Percentiles rank a stretch among this genome's conserved stretches.
These are phyloP conservation scores for Diplosphaera chodatii DNA, from an alignment of 139 green algal species.

Conservation along the genomic window DNA sequence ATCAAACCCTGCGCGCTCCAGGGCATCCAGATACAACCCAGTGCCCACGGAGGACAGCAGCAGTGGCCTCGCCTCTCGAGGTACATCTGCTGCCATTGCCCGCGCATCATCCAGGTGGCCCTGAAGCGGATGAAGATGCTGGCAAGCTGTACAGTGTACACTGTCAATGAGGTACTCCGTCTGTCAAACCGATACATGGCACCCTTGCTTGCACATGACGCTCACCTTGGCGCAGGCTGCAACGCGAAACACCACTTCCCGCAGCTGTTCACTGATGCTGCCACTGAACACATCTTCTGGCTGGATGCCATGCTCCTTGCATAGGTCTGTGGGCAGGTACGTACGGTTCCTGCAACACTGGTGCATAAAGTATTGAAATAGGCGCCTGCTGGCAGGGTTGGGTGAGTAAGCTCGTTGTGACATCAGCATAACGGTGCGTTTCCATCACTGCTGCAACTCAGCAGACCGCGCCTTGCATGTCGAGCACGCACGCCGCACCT, in stretches of 20 bases:
- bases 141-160: no score
- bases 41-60: constrained; percentile 46
- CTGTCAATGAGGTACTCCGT: no score
- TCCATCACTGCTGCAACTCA: no score
- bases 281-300: constrained; percentile 38
- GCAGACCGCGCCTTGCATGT: no score
- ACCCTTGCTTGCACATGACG: no score
- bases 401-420: no score
- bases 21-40: constrained; percentile 48
- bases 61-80: constrained; percentile 21
- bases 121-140: constrained; percentile 1
- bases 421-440: no score
- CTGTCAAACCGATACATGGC: no score
- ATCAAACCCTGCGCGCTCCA: constrained; percentile 60
- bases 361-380: no score
- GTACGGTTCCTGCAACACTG: constrained; percentile 7
- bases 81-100: constrained; percentile 24
- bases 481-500: constrained; percentile 23
- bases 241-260: constrained; percentile 47
- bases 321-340: constrained; percentile 26
- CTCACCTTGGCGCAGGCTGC: constrained; percentile 45
- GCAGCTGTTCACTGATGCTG: constrained; percentile 29
- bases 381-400: no score
- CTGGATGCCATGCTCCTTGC: constrained; percentile 15
- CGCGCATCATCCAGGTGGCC: constrained; percentile 61